These are phyloP conservation scores for Neurospora africana DNA, from an alignment of 495 filamentous ascomycete genomes.

Conservation along the genomic window DNA sequence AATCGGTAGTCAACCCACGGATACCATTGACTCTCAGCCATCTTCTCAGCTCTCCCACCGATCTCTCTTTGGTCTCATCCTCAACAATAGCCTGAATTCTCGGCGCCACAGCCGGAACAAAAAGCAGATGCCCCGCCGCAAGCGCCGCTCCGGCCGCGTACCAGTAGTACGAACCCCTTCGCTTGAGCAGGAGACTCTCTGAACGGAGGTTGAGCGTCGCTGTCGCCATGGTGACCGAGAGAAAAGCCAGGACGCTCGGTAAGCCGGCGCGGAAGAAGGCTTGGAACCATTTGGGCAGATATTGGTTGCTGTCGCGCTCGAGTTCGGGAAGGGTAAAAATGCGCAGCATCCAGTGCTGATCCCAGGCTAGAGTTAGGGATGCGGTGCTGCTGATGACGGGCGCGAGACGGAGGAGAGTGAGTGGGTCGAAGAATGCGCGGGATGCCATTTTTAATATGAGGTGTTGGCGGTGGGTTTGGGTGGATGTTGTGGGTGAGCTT, in stretches of 20 bases:
- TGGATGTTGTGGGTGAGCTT: neutral
- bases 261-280: neutral
- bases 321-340: neutral
- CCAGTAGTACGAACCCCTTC: neutral
- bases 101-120: neutral
- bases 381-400: conserved; percentile 3
- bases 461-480: neutral
- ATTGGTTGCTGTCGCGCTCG: neutral
- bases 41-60: neutral
- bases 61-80: neutral
- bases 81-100: neutral
- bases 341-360: conserved; percentile 2
- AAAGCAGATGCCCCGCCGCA: neutral
- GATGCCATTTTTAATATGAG: neutral
- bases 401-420: conserved; percentile 1
- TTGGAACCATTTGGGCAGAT: neutral
- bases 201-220: neutral
- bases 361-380: neutral
- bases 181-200: neutral
- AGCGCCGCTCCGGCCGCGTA: neutral
- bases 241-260: neutral
- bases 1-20: neutral
- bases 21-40: conserved; percentile 6
- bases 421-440: neutral
- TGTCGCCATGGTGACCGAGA: neutral